Evolutionary conservation across 148 eudicot species (phyloP).

Genomic region (Amaranthus palmeri): DNA sequence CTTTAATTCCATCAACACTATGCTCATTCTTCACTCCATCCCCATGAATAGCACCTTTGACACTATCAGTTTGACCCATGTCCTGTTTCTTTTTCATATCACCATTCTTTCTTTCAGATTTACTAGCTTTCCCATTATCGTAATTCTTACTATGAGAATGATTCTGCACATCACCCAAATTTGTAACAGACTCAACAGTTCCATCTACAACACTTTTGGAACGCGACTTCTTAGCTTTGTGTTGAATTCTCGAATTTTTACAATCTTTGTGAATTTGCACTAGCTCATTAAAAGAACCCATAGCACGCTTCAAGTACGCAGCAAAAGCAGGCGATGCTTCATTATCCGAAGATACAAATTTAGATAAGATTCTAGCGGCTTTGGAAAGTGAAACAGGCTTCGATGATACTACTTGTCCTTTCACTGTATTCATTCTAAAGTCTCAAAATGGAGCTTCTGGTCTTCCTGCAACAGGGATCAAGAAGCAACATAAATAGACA

Average conservation of each 20-base stretch:
- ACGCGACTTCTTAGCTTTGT: constrained; percentile 11
- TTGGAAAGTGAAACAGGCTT: constrained; percentile 42
- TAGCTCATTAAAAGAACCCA: constrained; percentile 39
- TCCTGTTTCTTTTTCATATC: not conserved
- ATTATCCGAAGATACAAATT: constrained; percentile 43
- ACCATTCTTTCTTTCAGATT: not conserved
- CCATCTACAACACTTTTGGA: not conserved
- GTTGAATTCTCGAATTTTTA: constrained; percentile 11
- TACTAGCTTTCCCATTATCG: not conserved
- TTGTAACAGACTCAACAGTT: not conserved
- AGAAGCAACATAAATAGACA: too few species aligned
- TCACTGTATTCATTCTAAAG: constrained; percentile 42
- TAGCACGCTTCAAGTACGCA: constrained; percentile 47
- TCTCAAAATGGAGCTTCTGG: not conserved
- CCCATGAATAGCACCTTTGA: not conserved
- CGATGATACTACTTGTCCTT: constrained; percentile 40
- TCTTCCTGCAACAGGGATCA: constrained; percentile 4
- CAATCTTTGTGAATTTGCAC: constrained; percentile 41
- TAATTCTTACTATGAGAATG: not conserved
- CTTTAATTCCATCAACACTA: constrained; percentile 10
- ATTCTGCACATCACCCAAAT: not conserved
- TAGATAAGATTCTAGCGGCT: constrained; percentile 45
- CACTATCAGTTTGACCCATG: not conserved
- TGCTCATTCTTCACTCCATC: not conserved
- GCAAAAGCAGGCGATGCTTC: constrained; percentile 50